phyloP scores from a whole-genome alignment of 2,329 filamentous ascomycete species.

The Ophiostoma quercus region DNA sequence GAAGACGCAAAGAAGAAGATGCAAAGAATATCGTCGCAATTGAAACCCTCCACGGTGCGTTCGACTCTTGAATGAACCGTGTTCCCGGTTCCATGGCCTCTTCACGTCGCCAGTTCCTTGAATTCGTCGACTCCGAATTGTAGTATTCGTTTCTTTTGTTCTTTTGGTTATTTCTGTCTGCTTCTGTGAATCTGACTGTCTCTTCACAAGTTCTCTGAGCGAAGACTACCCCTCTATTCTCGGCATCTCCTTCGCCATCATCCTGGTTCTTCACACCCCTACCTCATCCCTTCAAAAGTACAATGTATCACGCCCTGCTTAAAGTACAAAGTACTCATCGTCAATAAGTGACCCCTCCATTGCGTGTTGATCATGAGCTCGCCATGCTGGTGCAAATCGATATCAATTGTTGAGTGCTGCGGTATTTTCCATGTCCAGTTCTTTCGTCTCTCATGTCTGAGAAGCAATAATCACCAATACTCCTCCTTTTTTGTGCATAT shows the following conservation, averaged over 20 bases:
- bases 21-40: not conserved
- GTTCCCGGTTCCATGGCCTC: not conserved
- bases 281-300: not conserved
- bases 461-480: constrained; percentile 10
- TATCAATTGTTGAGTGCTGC: not conserved
- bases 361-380: not conserved
- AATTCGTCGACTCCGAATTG: not conserved
- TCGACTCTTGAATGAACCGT: not conserved
- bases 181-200: not conserved
- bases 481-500: constrained; percentile 5
- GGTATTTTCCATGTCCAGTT: constrained; percentile 6
- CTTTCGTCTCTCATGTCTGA: not conserved
- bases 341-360: not conserved
- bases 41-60: not conserved
- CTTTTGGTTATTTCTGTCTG: not conserved
- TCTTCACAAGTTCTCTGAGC: not conserved
- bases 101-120: not conserved
- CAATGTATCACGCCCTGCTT: not conserved
- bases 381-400: not conserved
- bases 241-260: constrained; percentile 6
- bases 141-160: not conserved
- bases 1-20: not conserved
- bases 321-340: not conserved
- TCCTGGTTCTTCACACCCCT: not conserved
- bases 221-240: constrained; percentile 11